phyloP scores from a whole-genome alignment of 2,329 filamentous ascomycete species.

The Colletotrichum abscissum region DNA sequence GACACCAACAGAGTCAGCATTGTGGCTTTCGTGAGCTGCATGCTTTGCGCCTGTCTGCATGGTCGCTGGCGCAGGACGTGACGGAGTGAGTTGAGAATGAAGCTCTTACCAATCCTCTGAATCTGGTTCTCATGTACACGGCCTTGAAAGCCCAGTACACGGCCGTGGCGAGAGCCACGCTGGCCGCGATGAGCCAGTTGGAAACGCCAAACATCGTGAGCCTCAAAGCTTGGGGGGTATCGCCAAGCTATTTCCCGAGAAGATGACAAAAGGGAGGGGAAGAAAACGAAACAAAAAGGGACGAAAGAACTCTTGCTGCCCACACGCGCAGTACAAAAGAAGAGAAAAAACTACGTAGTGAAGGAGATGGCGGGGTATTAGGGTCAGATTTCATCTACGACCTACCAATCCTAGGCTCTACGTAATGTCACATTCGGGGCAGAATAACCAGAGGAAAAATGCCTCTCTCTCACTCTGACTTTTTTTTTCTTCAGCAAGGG shows the following conservation, averaged over 20 bases:
- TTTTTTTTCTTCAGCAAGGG: background rate
- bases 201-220: constrained; percentile 29
- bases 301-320: background rate
- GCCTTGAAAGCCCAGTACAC: constrained; percentile 31
- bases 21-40: background rate
- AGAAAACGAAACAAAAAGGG: background rate
- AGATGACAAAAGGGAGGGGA: background rate
- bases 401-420: background rate
- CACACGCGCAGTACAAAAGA: background rate
- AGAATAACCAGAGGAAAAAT: background rate
- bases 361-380: background rate
- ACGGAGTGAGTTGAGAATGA: background rate
- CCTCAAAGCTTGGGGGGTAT: background rate
- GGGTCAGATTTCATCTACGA: background rate
- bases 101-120: constrained; percentile 28
- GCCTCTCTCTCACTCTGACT: background rate
- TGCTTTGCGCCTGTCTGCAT: background rate
- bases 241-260: background rate
- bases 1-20: background rate
- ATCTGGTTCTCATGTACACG: constrained; percentile 19
- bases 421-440: background rate
- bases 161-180: constrained; percentile 24
- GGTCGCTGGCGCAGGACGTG: too few relatives aligned
- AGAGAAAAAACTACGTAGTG: background rate
- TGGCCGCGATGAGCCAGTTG: constrained; percentile 26